Conservation (phyloP, 2,329 filamentous ascomycete genomes). For the Bipolaris gigantea region DNA sequence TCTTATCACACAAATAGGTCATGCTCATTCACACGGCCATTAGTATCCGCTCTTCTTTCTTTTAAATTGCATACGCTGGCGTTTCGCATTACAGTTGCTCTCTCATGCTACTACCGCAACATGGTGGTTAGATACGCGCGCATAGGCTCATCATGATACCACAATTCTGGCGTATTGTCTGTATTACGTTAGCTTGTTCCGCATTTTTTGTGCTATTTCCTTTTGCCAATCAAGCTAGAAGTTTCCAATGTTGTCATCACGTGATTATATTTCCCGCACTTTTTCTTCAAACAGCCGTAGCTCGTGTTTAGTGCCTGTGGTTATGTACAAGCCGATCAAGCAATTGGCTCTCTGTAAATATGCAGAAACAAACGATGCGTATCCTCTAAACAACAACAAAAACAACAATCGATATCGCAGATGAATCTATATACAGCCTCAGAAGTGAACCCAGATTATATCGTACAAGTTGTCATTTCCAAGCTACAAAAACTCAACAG, state of each 20-base stretch:
- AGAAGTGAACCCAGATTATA: background rate
- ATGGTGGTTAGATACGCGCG: background rate
- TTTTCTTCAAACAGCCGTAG: background rate
- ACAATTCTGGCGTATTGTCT: background rate
- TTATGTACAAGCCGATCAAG: no score
- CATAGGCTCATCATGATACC: background rate
- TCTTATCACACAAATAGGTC: conserved; percentile 75
- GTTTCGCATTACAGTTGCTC: conserved; percentile 2
- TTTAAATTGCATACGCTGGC: conserved; percentile 13
- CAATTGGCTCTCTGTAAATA: background rate
- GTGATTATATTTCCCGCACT: background rate
- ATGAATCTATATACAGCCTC: background rate
- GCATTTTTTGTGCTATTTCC: background rate
- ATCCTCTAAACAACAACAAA: no score
- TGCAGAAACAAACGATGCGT: no score
- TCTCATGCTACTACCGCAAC: background rate
- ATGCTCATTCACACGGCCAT: conserved; percentile 58
- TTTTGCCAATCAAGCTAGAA: background rate
- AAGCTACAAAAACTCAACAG: background rate
- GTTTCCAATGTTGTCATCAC: background rate
- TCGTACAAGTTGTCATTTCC: background rate
- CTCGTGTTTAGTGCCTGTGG: no score
- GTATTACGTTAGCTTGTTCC: background rate
- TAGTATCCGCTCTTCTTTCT: background rate
- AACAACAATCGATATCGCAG: background rate